phyloP scores from a whole-genome alignment of 2,329 filamentous ascomycete genomes.

The Epicoccum nigrum region DNA sequence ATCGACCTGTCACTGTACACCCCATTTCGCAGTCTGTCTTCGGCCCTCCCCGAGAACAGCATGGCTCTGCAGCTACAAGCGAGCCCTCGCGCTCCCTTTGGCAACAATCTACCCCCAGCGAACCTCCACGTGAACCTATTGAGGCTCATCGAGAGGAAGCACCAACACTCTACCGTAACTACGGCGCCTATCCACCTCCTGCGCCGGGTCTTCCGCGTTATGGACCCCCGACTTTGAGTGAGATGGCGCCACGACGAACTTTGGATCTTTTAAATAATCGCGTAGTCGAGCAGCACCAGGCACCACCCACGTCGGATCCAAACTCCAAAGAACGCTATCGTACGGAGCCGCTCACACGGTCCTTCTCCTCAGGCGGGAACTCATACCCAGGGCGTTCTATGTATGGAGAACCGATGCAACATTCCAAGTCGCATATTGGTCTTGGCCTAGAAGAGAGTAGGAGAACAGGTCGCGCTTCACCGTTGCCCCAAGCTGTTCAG shows the following conservation, averaged over 20 bases:
- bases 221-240: constrained; percentile 31
- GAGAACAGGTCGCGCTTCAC: constrained; percentile 82
- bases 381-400: constrained; percentile 33
- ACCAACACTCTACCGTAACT: constrained; percentile 34
- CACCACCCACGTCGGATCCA: constrained; percentile 48
- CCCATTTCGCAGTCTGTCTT: constrained; percentile 48
- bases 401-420: constrained; percentile 62
- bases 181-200: constrained; percentile 38
- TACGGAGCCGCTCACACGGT: constrained; percentile 43
- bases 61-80: constrained; percentile 19
- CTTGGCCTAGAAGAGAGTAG: constrained; percentile 76
- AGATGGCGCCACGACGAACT: constrained; percentile 42
- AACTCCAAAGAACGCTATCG: constrained; percentile 42
- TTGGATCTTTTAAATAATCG: constrained; percentile 42
- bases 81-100: constrained; percentile 39
- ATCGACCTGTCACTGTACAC: constrained; percentile 48
- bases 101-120: constrained; percentile 37
- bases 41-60: constrained; percentile 43
- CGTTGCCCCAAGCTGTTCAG: constrained; percentile 90
- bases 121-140: constrained; percentile 31
- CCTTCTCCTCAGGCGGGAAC: constrained; percentile 41
- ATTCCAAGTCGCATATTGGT: constrained; percentile 72
- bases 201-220: constrained; percentile 34
- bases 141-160: constrained; percentile 43
- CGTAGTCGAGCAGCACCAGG: constrained; percentile 47